These are phyloP conservation scores for Garcia nutans DNA, from an alignment of 345 rosid species.

Conservation along the genomic window DNA sequence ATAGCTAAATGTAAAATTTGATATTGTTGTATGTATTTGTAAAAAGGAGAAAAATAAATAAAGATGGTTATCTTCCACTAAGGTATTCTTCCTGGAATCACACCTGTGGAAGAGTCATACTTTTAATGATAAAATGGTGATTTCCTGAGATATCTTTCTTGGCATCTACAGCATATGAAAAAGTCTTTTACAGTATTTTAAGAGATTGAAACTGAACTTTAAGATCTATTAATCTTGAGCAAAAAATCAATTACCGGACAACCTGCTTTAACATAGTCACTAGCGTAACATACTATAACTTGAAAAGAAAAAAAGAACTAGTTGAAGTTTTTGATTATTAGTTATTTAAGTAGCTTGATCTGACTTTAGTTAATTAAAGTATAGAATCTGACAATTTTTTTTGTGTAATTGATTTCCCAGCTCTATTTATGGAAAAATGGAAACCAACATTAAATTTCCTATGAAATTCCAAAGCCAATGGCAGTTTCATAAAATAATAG, in stretches of 20 bases:
- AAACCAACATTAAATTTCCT: not conserved
- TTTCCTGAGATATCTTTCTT: constrained; percentile 7
- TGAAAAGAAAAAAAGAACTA: not conserved
- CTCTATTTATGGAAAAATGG: constrained; percentile 6
- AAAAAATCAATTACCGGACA: too few species aligned
- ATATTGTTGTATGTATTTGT: constrained; percentile 15
- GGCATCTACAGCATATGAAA: not conserved
- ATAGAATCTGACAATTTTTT: not conserved
- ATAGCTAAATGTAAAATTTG: constrained; percentile 22
- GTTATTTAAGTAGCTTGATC: not conserved
- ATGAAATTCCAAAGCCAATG: not conserved
- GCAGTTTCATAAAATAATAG: constrained; percentile 7
- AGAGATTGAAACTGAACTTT: too few species aligned
- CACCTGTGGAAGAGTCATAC: not conserved
- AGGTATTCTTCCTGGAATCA: not conserved
- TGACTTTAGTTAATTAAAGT: not conserved
- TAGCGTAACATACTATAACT: not conserved
- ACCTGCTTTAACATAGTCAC: not conserved
- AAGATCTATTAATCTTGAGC: too few species aligned
- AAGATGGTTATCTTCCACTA: too few species aligned
- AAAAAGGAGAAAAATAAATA: not conserved
- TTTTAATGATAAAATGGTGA: not conserved
- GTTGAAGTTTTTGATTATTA: not conserved
- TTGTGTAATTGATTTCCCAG: not conserved
- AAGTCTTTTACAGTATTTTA: not conserved